phyloP scores from a whole-genome alignment of 2,329 filamentous ascomycete species.

The Ceratocystis lukuohia region DNA sequence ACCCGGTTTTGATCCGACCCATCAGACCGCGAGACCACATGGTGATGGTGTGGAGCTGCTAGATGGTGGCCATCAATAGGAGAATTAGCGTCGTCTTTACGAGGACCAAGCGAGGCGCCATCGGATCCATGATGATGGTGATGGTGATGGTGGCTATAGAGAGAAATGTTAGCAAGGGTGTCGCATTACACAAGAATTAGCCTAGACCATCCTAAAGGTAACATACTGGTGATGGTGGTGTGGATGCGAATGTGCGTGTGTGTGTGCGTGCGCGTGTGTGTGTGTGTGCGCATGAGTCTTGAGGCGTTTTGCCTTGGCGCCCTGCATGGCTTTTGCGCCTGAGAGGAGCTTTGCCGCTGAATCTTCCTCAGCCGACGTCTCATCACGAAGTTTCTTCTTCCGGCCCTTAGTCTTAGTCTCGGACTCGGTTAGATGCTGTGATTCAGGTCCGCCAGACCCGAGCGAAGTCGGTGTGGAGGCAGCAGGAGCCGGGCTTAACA shows the following conservation, averaged over 20 bases:
- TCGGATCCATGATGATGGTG: slow-evolving; percentile 48
- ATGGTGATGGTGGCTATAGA: slow-evolving; percentile 31
- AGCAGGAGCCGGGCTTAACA: slow-evolving; percentile 39
- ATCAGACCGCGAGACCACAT: slow-evolving; percentile 29
- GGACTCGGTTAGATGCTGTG: slow-evolving; percentile 27
- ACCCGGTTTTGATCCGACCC: background rate
- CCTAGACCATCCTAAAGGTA: background rate
- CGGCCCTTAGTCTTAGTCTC: slow-evolving; percentile 34
- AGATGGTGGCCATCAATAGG: slow-evolving; percentile 4
- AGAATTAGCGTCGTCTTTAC: background rate
- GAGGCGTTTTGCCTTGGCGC: slow-evolving; percentile 48
- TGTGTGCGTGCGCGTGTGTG: background rate
- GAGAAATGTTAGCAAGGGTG: background rate
- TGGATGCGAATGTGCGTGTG: slow-evolving; percentile 33
- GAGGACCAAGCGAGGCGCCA: slow-evolving; percentile 20
- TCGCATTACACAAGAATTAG: background rate
- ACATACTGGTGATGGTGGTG: slow-evolving; percentile 57
- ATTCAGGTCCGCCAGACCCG: slow-evolving; percentile 32
- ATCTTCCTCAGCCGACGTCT: slow-evolving; percentile 55
- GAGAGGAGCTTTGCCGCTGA: slow-evolving; percentile 29
- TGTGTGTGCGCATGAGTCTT: slow-evolving; percentile 47
- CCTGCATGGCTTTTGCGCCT: slow-evolving; percentile 42
- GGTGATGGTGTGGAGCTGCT: slow-evolving; percentile 35
- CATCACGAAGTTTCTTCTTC: slow-evolving; percentile 63
- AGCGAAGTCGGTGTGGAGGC: slow-evolving; percentile 28